Base-by-base conservation (phyloP, 139 green algal genomes). In the Eudorina sp. region DNA sequence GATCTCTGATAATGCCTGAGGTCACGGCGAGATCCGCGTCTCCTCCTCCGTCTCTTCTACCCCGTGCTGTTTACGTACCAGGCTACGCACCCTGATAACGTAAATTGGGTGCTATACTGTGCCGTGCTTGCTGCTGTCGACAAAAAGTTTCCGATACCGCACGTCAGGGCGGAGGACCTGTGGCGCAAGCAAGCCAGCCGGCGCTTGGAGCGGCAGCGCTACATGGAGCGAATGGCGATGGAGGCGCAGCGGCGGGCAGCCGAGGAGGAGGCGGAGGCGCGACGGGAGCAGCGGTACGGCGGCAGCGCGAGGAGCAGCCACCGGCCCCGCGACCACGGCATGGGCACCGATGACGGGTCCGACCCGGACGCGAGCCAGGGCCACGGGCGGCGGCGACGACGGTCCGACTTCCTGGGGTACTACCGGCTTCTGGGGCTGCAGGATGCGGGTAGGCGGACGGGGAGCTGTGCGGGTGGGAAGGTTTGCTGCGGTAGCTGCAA, bases 341-440 rank as follows among this genome's bases (percentile, higher is more conserved):
- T 70, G 23, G 78, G 48, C 45, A 45, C 45, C 29, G 21, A 38
- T 31, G 77, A 48, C 18, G 68, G 19, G 19, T 53, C 40, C 0
- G 64, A 29, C 34, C 45, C 51, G 4, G 31, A 21, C 6, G 75
- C 34, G 25, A 40, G 64, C 48, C 25, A 25, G 53, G 36, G 29
- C 1, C 46, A 69, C 34, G 82, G 89, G 53, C 73, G 89, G n/a
- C 81, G 91, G 34, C 45, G 83, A 60, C 76, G 90, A 41, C 84
- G 91, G 18, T 53, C 74, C 4, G 96, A 98, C 84, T 96, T 96
- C 79, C 75, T 98, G 6, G 95, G 94, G 1, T 98, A 96, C 92
- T 98, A 98, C 90, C 75, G 86, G n/a, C 64, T 93, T 16, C 85
- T 98, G 69, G 94, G 93, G 27, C 75, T 97, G 36, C 89, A 95